Percentiles rank a stretch among this genome's conserved stretches.
These are phyloP conservation scores for Maudiozyma serrabonitensis DNA, from an alignment of 805 yeast species.

Conservation along the genomic window DNA sequence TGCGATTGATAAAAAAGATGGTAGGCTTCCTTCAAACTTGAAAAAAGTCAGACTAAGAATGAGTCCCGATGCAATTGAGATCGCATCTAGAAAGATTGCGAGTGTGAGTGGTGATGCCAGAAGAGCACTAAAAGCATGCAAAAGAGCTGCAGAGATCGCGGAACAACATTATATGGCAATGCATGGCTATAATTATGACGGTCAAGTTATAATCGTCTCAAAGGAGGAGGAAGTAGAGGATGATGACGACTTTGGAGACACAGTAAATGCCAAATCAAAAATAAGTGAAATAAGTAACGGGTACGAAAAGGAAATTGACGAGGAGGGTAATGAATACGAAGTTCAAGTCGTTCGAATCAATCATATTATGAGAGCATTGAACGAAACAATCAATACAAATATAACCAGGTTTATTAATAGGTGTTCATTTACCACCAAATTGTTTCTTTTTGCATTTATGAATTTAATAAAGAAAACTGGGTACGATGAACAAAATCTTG, in stretches of 20 bases:
- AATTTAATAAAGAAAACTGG: constrained; percentile 59
- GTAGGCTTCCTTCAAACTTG: constrained; percentile 10
- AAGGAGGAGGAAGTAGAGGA: constrained; percentile 9
- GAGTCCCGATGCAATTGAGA: constrained; percentile 71
- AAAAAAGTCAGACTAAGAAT: constrained; percentile 30
- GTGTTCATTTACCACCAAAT: constrained; percentile 59
- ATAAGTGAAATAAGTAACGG: not conserved
- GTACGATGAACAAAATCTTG: constrained; percentile 57
- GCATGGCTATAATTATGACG: constrained; percentile 26
- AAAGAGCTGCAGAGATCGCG: constrained; percentile 84
- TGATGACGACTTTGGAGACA: constrained; percentile 6
- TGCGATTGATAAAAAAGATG: not conserved
- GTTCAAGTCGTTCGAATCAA: constrained; percentile 51
- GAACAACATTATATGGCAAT: constrained; percentile 46
- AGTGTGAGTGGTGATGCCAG: constrained; percentile 97
- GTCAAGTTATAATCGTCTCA: constrained; percentile 7
- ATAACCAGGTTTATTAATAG: constrained; percentile 46
- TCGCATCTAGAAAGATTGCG: constrained; percentile 89
- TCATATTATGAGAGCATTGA: constrained; percentile 71
- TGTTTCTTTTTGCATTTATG: constrained; percentile 61
- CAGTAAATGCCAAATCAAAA: not conserved
- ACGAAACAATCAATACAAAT: constrained; percentile 72
- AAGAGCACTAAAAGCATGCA: constrained; percentile 77
- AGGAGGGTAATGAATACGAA: constrained; percentile 26
- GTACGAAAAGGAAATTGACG: constrained; percentile 5